Conservation (phyloP, 2,329 filamentous ascomycete genomes). For the Stemphylium vesicarium region DNA sequence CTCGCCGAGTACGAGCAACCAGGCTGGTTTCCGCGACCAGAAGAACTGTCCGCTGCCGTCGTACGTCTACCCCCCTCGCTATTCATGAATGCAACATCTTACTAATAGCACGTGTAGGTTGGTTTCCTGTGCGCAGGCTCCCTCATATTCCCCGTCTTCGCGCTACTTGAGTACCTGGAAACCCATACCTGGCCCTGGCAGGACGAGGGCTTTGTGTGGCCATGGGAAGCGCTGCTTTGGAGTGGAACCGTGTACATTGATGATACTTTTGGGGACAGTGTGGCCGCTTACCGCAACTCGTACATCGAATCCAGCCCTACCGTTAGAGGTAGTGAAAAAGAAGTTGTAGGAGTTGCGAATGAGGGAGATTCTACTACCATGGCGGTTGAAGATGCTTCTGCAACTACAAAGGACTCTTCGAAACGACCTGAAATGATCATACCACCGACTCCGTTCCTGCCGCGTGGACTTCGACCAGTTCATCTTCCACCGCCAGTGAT, state of each 20-base stretch:
- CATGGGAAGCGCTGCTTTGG: slow-evolving; percentile 13
- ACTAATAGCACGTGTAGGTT: not conserved
- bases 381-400: not conserved
- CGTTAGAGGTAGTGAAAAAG: not conserved
- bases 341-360: not conserved
- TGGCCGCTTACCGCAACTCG: not conserved
- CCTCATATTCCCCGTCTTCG: slow-evolving; percentile 1
- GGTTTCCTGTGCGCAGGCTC: not conserved
- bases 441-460: slow-evolving; percentile 5
- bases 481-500: not conserved
- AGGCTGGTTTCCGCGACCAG: slow-evolving; percentile 1
- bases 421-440: not conserved
- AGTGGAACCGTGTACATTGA: slow-evolving; percentile 1
- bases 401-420: not conserved
- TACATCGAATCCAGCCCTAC: not conserved
- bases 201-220: slow-evolving; percentile 11
- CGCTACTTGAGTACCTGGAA: slow-evolving; percentile 6
- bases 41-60: not conserved
- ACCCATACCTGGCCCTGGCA: slow-evolving; percentile 13
- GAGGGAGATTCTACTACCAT: not conserved
- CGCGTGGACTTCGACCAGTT: not conserved
- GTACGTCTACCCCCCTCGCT: not conserved
- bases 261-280: not conserved
- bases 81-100: not conserved
- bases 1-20: slow-evolving; percentile 13